phyloP scores from a whole-genome alignment of 2,329 filamentous ascomycete species.

The Botrytis cinerea region DNA sequence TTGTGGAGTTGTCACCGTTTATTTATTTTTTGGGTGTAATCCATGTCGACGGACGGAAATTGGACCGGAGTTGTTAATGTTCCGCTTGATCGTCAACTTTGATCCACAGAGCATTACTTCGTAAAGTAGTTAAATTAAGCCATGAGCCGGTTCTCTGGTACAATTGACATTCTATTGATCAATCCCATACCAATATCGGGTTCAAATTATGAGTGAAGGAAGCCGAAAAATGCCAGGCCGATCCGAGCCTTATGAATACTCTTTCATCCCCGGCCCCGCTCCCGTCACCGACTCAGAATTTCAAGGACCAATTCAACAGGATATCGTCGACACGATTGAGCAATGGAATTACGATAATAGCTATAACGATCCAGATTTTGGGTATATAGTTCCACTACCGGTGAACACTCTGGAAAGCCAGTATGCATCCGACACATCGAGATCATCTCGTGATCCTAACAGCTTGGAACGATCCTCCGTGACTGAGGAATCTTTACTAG shows the following conservation, averaged over 20 bases:
- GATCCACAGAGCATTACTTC: constrained; percentile 15
- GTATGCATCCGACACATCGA: neutral
- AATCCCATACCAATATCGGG: neutral
- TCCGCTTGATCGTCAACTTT: constrained; percentile 5
- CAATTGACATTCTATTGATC: neutral
- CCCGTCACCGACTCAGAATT: neutral
- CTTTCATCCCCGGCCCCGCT: constrained; percentile 12
- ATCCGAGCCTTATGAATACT: constrained; percentile 14
- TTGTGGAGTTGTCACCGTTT: constrained; percentile 1
- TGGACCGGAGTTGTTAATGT: constrained; percentile 15
- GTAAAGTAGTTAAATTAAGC: constrained; percentile 7
- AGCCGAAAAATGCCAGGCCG: neutral
- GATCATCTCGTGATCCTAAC: constrained; percentile 11
- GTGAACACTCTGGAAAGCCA: neutral
- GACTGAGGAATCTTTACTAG: constrained; percentile 14
- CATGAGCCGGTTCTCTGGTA: neutral
- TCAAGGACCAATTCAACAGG: constrained; percentile 6
- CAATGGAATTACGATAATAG: constrained; percentile 14
- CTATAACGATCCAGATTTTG: neutral
- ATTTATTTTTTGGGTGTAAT: neutral
- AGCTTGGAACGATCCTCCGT: constrained; percentile 13
- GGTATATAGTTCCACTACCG: neutral
- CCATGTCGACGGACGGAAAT: constrained; percentile 9
- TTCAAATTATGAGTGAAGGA: constrained; percentile 8
- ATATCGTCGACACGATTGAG: constrained; percentile 5